These are phyloP conservation scores for Yamadazyma taylorii DNA, from an alignment of 1,139 yeast genomes.

Conservation along the genomic window DNA sequence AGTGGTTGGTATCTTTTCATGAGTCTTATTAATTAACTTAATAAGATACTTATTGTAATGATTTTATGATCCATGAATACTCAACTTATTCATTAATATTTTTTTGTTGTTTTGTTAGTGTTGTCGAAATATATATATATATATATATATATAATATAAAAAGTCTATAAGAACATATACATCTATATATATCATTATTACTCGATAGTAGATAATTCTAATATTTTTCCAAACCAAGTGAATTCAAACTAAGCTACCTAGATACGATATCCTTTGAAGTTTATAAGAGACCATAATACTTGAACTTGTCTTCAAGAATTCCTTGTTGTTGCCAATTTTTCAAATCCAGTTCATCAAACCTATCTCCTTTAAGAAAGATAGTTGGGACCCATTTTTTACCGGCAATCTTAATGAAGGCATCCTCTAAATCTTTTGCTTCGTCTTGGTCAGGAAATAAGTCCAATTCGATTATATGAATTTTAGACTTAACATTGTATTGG, in stretches of 20 bases:
- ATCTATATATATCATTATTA: too few relatives aligned
- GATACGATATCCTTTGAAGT: too few relatives aligned
- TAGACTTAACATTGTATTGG: conserved; percentile 47
- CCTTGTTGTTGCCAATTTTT: conserved; percentile 45
- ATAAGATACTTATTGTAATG: conserved; percentile 5
- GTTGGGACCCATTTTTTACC: conserved; percentile 76
- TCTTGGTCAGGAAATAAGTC: conserved; percentile 51
- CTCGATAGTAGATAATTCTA: too few relatives aligned
- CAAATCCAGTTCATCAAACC: conserved; percentile 58
- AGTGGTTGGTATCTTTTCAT: conserved; percentile 7
- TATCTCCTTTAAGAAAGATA: conserved; percentile 61
- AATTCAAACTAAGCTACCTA: too few relatives aligned
- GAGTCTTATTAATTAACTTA: conserved; percentile 8
- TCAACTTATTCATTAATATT: conserved; percentile 14
- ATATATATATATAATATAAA: background rate
- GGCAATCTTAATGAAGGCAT: conserved; percentile 57
- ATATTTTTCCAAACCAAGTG: too few relatives aligned
- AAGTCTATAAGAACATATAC: too few relatives aligned
- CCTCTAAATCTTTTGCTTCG: conserved; percentile 57
- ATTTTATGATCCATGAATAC: conserved; percentile 6
- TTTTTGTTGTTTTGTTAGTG: conserved; percentile 1
- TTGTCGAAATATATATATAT: background rate
- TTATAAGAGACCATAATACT: conserved; percentile 19
- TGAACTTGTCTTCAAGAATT: conserved; percentile 42
- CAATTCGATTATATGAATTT: conserved; percentile 57